Base-by-base conservation (phyloP, 352 stramenopile genomes). In the Phytophthora cactorum region DNA sequence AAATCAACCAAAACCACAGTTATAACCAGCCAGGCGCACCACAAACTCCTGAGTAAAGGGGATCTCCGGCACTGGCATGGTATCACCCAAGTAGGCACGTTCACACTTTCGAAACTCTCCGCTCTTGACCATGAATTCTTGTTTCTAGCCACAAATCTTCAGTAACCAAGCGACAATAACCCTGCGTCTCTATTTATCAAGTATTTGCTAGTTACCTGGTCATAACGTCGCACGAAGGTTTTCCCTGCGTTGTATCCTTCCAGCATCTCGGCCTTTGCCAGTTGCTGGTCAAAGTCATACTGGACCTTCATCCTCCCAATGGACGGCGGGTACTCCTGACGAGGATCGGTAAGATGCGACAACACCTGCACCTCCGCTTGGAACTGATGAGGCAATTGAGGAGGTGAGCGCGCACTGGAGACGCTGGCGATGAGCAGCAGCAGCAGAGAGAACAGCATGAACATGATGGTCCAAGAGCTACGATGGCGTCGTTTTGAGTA, bases 121-220 rank as follows among this genome's bases (percentile, higher is more conserved):
- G 44, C 71, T 74, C 70, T 89, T 91, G 66, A 89, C 82, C 82
- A 89, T 90, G 64, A 90, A 92, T 71, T 92, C 84, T 53, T 72
- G 68, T 54, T 87, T 87, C 66, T 84, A 66, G 1, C 8, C 17
- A 55, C 1, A 60, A 52, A 17, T 15, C 45, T 38, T 63, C 29
- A 67, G 38, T 31, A 41, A 27, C 6, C 28, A 47, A 4, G 36
- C 14, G 17, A 39, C 11, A 53, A 46, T 25, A 58, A 15, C 22
- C 3, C 8, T 32, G 32, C 11, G 12, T 34, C 2, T 36, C 2
- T 57, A 15, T 22, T 22, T 22, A 22, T 22, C 22, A 22, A 22
- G 22, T 22, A 22, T 46, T 0, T 43, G 39, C 31, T 25, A 11
- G 1, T 6, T 44, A 82, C 75, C 55, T 72, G 62, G 52, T 90